Conservation (phyloP, 2,329 filamentous ascomycete genomes). For the Diaporthe capsici region DNA sequence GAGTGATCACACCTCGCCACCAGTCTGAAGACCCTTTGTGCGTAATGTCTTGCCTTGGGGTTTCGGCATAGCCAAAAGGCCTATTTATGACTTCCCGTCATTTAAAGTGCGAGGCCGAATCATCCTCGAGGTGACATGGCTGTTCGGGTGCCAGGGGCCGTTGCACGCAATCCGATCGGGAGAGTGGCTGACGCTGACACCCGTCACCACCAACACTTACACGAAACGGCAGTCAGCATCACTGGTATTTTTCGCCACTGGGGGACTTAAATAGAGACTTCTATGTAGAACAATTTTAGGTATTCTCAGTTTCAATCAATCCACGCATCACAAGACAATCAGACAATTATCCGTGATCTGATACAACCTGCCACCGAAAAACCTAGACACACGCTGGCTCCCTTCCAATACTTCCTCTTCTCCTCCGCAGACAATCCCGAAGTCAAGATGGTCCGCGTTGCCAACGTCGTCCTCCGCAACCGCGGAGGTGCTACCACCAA, state of each 20-base stretch:
- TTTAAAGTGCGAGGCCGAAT: neutral
- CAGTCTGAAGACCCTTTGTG: neutral
- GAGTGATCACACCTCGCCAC: neutral
- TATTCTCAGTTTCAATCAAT: neutral
- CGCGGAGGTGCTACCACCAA: neutral
- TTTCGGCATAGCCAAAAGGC: neutral
- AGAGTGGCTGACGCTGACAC: slow-evolving; percentile 16
- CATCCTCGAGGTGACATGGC: neutral
- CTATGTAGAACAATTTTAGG: fast-evolving
- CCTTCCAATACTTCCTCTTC: slow-evolving; percentile 20
- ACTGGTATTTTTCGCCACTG: neutral
- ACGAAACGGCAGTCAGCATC: slow-evolving; percentile 18
- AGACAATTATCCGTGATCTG: neutral
- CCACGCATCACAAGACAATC: neutral
- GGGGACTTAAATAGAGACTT: neutral
- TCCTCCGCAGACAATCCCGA: slow-evolving; percentile 4
- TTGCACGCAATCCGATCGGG: neutral
- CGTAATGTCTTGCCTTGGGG: neutral
- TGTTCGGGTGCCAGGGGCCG: neutral
- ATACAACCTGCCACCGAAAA: neutral
- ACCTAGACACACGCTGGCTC: neutral
- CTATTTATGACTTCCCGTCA: neutral
- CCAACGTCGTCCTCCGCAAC: slow-evolving; percentile 7
- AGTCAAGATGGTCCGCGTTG: slow-evolving; percentile 21
- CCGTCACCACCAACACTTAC: slow-evolving; percentile 6